Conservation (phyloP, 768 basidiomycete genomes). For the Mycena sanguinolenta region DNA sequence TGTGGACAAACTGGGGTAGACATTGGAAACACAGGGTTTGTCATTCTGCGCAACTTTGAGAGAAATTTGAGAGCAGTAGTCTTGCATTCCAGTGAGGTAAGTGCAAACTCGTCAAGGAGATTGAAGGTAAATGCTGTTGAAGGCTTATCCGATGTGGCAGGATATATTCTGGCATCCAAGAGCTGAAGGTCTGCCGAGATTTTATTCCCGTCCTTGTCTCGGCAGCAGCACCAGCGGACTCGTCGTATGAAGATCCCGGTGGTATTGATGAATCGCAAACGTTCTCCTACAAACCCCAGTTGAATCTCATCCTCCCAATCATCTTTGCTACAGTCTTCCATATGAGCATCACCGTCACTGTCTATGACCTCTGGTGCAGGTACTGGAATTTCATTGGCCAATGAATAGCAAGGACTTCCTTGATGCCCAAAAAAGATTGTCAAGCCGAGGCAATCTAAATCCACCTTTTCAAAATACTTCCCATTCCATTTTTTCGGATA, state of each 20-base stretch:
- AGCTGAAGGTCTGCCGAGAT: neutral
- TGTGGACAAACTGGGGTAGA: no score
- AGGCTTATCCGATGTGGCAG: slow-evolving; percentile 14
- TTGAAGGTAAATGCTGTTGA: slow-evolving; percentile 34
- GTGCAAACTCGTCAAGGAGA: no score
- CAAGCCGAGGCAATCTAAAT: neutral
- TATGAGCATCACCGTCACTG: neutral
- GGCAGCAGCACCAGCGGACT: slow-evolving; percentile 22
- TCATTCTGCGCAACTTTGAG: no score
- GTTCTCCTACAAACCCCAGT: slow-evolving; percentile 6
- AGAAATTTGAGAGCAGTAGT: no score
- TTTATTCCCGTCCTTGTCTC: neutral
- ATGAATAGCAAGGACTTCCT: neutral
- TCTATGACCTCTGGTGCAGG: no score
- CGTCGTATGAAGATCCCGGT: slow-evolving; percentile 12
- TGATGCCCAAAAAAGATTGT: neutral
- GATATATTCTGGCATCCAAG: no score
- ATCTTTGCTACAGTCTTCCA: neutral
- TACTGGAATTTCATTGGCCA: neutral
- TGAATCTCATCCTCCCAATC: slow-evolving; percentile 15
- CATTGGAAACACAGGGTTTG: neutral
- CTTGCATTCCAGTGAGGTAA: no score
- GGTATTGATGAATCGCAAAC: neutral
- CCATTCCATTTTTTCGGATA: no score
- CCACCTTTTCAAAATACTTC: neutral